Evolutionary conservation across 73 alveolate species (phyloP).

Genomic region (Tetrahymena borealis): DNA sequence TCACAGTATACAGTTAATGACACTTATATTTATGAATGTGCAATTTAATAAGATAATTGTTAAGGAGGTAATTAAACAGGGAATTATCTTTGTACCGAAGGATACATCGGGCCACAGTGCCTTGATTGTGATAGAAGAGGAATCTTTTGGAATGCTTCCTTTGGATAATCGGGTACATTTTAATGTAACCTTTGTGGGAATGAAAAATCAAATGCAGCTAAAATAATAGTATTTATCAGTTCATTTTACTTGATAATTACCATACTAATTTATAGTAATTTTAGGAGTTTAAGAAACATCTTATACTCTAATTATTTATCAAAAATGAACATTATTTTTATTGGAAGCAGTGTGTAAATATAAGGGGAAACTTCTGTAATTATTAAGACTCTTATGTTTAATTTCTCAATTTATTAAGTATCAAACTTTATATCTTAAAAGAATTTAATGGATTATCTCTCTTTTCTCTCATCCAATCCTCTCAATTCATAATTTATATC

Average conservation of each 20-base stretch:
- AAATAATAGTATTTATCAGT: neutral
- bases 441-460: neutral
- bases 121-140: neutral
- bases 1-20: neutral
- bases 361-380: neutral
- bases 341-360: neutral
- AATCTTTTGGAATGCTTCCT: neutral
- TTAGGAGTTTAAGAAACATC: neutral
- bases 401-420: neutral
- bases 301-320: neutral
- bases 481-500: neutral
- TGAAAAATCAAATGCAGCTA: neutral
- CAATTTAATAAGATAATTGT: neutral
- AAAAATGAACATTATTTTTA: neutral
- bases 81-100: neutral
- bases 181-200: neutral
- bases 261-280: neutral
- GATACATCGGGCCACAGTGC: neutral
- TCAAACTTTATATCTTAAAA: neutral
- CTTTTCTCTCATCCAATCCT: neutral
- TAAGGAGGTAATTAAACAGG: neutral
- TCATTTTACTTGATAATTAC: neutral
- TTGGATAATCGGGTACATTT: neutral
- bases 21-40: neutral
- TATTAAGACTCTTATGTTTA: neutral